Evolutionary conservation across 2,329 filamentous ascomycete genomes (phyloP), one percentile per base, ranked within the genome.

Genomic region (Xylariales sp.): DNA sequence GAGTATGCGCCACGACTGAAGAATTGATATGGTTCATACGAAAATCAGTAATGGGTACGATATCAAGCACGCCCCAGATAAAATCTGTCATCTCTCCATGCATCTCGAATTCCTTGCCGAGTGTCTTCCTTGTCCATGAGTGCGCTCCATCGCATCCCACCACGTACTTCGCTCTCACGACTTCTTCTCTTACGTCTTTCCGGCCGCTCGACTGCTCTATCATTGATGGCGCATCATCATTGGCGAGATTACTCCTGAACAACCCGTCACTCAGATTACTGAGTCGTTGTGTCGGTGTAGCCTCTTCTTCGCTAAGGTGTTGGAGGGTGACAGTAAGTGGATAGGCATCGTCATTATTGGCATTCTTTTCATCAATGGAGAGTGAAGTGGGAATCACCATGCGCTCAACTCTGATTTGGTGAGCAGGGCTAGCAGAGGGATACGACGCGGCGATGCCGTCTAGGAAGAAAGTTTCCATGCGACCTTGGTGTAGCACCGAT

Each of bases 91-190:
- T 83, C 58, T 89, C 86, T 5, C 87, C 87, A 54, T 86, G 81
- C 54, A 90, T 80, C 39, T 84, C 80, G 39, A 87, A 84, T 9
- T 77, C 77, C 16, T 74, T 71, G 0, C 86, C 86, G 1, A 92
- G 79, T 62, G 87, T 82, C 62, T 83, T 82, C 46, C 90, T 80
- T 0, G 87, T 88, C 88, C 89, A 91, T 64, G 85, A 89, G 73
- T 90, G 89, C 0, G 90, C 90, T 0, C 90, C 90, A 69, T 92
- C 90, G 52, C 87, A 89, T 0, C 90, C 90, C 3, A 93, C 82
- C 36, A 93, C 81, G 69, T 90, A 93, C 74, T 89, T 89, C 5
- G 86, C 83, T 46, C 80, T 83, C 2, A 90, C 79, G 0, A 77
- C 74, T 71, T 87, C 84, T 56, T 77, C 75, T 72, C 70, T 68